phyloP scores from a whole-genome alignment of 2,329 filamentous ascomycete species.

The Myriosclerotinia curreyana region DNA sequence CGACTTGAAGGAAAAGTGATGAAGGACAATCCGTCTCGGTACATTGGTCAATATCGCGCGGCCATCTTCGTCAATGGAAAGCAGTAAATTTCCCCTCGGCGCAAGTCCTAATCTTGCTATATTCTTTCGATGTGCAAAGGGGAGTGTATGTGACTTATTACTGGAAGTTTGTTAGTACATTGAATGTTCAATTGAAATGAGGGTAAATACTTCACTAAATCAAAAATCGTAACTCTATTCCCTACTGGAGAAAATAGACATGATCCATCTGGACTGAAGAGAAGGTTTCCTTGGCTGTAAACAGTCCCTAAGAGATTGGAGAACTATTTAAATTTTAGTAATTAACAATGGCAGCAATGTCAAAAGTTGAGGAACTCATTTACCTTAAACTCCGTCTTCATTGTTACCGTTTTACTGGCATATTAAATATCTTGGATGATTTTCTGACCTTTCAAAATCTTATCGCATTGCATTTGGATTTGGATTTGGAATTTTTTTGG shows the following conservation, averaged over 20 bases:
- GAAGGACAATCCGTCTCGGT: slow-evolving; percentile 77
- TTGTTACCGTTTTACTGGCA: slow-evolving; percentile 47
- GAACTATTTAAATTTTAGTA: slow-evolving; percentile 62
- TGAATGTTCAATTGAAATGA: not conserved
- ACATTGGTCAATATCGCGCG: slow-evolving; percentile 92
- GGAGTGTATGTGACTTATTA: slow-evolving; percentile 83
- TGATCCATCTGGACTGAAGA: slow-evolving; percentile 95
- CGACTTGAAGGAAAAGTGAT: slow-evolving; percentile 94
- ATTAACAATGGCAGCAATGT: not conserved
- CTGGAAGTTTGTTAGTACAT: slow-evolving; percentile 43
- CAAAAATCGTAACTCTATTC: slow-evolving; percentile 93
- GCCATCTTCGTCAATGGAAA: slow-evolving; percentile 92
- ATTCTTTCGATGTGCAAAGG: slow-evolving; percentile 91
- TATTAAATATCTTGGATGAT: slow-evolving; percentile 24
- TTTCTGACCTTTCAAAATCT: slow-evolving; percentile 19
- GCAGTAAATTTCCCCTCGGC: slow-evolving; percentile 84
- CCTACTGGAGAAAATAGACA: slow-evolving; percentile 94
- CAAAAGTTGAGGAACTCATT: not conserved
- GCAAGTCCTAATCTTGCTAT: slow-evolving; percentile 85
- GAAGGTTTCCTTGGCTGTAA: slow-evolving; percentile 94
- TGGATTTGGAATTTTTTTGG: slow-evolving; percentile 13
- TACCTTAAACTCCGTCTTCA: slow-evolving; percentile 99
- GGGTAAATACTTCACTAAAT: slow-evolving; percentile 76
- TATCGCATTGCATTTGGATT: slow-evolving; percentile 19
- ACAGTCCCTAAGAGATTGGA: slow-evolving; percentile 97